Conservation (phyloP, 805 yeast genomes). For the Hanseniaspora meyeri region DNA sequence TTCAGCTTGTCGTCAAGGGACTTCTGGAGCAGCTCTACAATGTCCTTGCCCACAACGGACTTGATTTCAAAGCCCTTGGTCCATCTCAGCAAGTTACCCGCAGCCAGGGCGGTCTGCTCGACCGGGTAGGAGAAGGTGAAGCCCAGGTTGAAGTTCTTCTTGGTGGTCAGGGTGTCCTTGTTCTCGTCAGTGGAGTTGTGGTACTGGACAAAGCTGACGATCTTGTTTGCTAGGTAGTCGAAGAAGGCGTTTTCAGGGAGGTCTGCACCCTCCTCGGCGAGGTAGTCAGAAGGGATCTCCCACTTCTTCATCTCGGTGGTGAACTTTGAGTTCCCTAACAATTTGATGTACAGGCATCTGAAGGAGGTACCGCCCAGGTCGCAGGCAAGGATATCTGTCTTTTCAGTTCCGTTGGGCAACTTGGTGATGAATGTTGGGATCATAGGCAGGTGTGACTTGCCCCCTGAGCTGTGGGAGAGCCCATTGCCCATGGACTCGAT, state of each 20-base stretch:
- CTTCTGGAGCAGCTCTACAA: slow-evolving; percentile 58
- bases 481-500: slow-evolving; percentile 52
- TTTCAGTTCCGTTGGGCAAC: slow-evolving; percentile 75
- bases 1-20: slow-evolving; percentile 41
- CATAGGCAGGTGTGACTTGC: slow-evolving; percentile 57
- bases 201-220: slow-evolving; percentile 49
- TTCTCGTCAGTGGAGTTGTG: slow-evolving; percentile 41
- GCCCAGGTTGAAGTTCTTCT: slow-evolving; percentile 52
- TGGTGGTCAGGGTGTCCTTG: slow-evolving; percentile 21
- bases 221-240: slow-evolving; percentile 58
- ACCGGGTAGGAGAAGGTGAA: slow-evolving; percentile 93
- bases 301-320: slow-evolving; percentile 61
- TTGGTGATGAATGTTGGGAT: slow-evolving; percentile 82
- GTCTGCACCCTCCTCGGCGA: slow-evolving; percentile 42
- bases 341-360: slow-evolving; percentile 77
- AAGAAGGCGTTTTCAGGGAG: slow-evolving; percentile 48
- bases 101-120: slow-evolving; percentile 63
- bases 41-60: slow-evolving; percentile 77
- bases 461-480: slow-evolving; percentile 32
- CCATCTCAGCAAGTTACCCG: slow-evolving; percentile 85
- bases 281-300: slow-evolving; percentile 65
- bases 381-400: slow-evolving; percentile 75
- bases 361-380: slow-evolving; percentile 95
- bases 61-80: slow-evolving; percentile 85
- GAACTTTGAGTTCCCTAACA: slow-evolving; percentile 71